Percentiles rank a stretch among this genome's conserved stretches.
Conservation (phyloP, 208 protist species). For the Trypanosomatidae sp. region DNA sequence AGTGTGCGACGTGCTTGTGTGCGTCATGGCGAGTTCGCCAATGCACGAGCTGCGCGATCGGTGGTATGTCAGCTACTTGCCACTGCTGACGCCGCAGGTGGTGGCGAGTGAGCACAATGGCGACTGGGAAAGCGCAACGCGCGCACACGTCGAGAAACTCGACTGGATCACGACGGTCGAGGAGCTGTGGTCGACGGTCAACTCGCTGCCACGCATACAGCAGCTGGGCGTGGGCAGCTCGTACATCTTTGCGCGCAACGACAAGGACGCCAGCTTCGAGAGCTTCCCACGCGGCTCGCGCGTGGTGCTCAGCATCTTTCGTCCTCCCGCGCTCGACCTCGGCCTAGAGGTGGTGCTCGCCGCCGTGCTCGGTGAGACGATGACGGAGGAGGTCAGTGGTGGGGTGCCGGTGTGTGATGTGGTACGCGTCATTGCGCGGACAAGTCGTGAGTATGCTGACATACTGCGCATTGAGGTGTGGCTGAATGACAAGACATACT, state of each 20-base stretch:
- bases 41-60: constrained; percentile 52
- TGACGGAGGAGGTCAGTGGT: constrained; percentile 35
- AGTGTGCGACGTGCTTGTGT: too few relatives aligned
- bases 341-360: constrained; percentile 58
- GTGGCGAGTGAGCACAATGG: constrained; percentile 67
- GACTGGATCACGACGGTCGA: constrained; percentile 80
- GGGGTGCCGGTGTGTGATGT: constrained; percentile 71
- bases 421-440: constrained; percentile 53
- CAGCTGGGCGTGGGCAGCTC: constrained; percentile 65
- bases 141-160: constrained; percentile 51
- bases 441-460: constrained; percentile 46
- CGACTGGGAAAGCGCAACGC: constrained; percentile 74
- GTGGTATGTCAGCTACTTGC: constrained; percentile 83
- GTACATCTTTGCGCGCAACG: constrained; percentile 71
- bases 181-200: constrained; percentile 85
- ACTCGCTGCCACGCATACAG: constrained; percentile 76
- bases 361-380: constrained; percentile 54
- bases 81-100: constrained; percentile 45
- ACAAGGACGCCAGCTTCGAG: constrained; percentile 80
- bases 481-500: constrained; percentile 61
- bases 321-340: constrained; percentile 35
- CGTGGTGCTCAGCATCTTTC: constrained; percentile 58
- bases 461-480: constrained; percentile 75
- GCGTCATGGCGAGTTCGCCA: background rate
- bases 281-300: constrained; percentile 74